Percentiles rank a stretch among this genome's conserved stretches.
phyloP scores from a whole-genome alignment of 129 eudicot genomes.

The Flaveria ramosissima region DNA sequence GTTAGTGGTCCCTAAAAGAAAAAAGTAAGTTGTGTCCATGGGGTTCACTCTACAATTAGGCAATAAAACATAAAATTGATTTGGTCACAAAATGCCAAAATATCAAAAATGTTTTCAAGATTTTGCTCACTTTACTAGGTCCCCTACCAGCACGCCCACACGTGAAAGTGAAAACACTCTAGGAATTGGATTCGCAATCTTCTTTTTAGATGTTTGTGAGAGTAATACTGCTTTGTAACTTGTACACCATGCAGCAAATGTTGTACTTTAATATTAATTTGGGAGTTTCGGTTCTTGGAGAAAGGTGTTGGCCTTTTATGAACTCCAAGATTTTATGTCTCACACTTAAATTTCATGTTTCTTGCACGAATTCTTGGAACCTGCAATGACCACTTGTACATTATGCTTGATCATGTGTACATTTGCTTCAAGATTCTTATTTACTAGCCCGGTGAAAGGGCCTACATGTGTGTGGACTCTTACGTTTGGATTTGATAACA shows the following conservation, averaged over 20 bases:
- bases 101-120: conserved; percentile 6
- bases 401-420: conserved; percentile 21
- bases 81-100: conserved; percentile 48
- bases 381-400: conserved; percentile 17
- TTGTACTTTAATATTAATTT: conserved; percentile 15
- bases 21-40: conserved; percentile 29
- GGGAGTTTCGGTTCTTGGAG: conserved; percentile 1
- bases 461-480: conserved; percentile 23
- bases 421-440: background rate
- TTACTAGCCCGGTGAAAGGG: conserved; percentile 15
- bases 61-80: conserved; percentile 24
- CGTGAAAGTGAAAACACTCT: conserved; percentile 46
- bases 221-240: background rate
- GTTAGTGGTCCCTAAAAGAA: conserved; percentile 29
- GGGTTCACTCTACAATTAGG: conserved; percentile 21
- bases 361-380: background rate
- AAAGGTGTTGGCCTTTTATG: conserved; percentile 28
- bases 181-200: conserved; percentile 26
- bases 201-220: conserved; percentile 15
- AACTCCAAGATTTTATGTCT: conserved; percentile 27
- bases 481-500: conserved; percentile 16
- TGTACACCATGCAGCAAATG: conserved; percentile 19
- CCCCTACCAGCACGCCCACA: conserved; percentile 52
- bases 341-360: background rate
- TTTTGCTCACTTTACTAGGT: conserved; percentile 39